A percentile compares a stretch with the other conserved stretches of the same genome.
Conservation (phyloP, 257 asterid genomes). For the Fraxinus anomala region DNA sequence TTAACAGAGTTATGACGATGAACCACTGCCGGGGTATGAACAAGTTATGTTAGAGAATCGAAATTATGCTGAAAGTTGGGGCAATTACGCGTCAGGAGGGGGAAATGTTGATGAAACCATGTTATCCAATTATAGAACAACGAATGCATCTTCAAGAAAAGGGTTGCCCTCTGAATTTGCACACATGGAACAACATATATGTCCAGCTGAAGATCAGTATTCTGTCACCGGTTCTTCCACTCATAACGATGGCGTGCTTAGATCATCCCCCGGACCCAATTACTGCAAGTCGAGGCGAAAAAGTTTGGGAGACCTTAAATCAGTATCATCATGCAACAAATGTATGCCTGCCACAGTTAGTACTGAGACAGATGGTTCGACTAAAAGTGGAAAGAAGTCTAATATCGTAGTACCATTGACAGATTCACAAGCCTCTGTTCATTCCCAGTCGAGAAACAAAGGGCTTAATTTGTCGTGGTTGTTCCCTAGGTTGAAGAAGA, state of each 20-base stretch:
- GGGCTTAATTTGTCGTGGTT: conserved; percentile 70
- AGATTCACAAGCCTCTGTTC: conserved; percentile 69
- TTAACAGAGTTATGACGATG: conserved; percentile 82
- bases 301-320: conserved; percentile 66
- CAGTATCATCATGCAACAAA: conserved; percentile 66
- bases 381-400: conserved; percentile 49
- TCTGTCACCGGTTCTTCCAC: conserved; percentile 48
- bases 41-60: conserved; percentile 50
- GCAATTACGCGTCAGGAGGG: conserved; percentile 42
- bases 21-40: conserved; percentile 64
- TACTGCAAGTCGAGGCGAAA: conserved; percentile 54
- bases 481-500: conserved; percentile 76
- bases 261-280: conserved; percentile 49
- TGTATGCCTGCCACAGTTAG: conserved; percentile 63
- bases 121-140: conserved; percentile 52
- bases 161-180: conserved; percentile 30
- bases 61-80: conserved; percentile 60
- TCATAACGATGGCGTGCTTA: conserved; percentile 28
- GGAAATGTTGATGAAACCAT: conserved; percentile 37
- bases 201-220: conserved; percentile 50
- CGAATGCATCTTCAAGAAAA: conserved; percentile 51
- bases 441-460: conserved; percentile 50
- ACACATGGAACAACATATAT: conserved; percentile 40
- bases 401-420: conserved; percentile 67
- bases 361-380: conserved; percentile 43